phyloP scores from a whole-genome alignment of 1,284 basidiomycete species.

The Irpex sp. region DNA sequence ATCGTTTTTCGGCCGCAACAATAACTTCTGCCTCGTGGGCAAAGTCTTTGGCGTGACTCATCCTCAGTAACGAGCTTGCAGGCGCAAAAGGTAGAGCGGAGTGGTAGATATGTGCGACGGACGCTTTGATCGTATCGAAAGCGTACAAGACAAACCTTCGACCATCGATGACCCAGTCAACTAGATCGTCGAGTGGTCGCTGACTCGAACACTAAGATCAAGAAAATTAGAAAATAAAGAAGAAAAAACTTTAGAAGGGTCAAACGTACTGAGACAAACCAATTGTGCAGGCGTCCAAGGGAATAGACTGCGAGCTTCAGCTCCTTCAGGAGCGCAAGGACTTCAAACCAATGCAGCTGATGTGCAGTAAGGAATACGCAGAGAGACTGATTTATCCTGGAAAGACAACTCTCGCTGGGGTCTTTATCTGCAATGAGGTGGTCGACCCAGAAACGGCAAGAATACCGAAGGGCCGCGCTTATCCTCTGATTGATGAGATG shows the following conservation, averaged over 20 bases:
- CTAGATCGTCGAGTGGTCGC: neutral
- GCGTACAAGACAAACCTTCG: neutral
- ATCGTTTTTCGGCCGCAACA: neutral
- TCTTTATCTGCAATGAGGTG: neutral
- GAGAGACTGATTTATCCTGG: neutral
- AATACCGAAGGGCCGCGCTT: neutral
- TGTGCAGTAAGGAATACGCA: neutral
- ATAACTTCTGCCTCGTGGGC: neutral
- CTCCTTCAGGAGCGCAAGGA: neutral
- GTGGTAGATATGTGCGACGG: neutral
- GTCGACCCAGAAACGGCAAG: neutral
- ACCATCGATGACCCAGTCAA: neutral
- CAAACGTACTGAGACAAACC: neutral
- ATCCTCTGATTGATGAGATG: neutral
- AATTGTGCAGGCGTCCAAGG: neutral
- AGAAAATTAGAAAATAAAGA: neutral
- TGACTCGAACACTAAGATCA: neutral
- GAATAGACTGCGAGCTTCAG: neutral
- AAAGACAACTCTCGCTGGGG: neutral
- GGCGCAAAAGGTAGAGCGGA: neutral
- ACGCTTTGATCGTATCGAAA: neutral
- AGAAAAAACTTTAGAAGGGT: neutral
- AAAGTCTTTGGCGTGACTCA: neutral
- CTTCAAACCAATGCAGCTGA: neutral
- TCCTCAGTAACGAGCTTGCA: neutral